Evolutionary conservation across 2,329 filamentous ascomycete genomes (phyloP), one percentile per base, ranked within the genome.

Genomic region (Colletotrichum sp.): DNA sequence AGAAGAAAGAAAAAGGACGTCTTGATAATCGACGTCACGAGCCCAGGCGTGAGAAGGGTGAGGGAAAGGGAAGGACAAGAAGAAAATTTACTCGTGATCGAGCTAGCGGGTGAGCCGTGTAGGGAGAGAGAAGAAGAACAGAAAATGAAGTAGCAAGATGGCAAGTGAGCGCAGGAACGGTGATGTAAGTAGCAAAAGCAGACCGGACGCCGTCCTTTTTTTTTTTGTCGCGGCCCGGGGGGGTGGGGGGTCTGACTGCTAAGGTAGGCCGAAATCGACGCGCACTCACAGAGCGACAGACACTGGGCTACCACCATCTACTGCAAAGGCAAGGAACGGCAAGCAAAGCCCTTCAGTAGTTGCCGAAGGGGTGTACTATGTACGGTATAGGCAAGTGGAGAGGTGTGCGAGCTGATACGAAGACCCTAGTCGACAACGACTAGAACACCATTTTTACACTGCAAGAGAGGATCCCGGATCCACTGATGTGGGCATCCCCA

Each of bases 371-470:
- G 62, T 32, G 26, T 21, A 28, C n/a, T 13, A 24, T 32, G 26
- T 21, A 28, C n/a, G 56, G 43, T 48, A 7, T 52, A 48, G 59
- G 72, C 28, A 58, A 55, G 71, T 48, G 73, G 52, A 63, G 69
- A 67, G 62, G 58, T 28, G 55, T 55, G 38, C 28, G 55, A 67
- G 68, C 55, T 30, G 73, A 55, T 56, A 63, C 62, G 56, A 26
- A 43, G 16, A 43, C 62, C 73, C 63, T 48, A 26, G 59, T 63
- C 34, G 9, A 72, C 7, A 26, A 62, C 59, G 32, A 67, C 73
- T 68, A 75, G 68, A 73, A 63, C 69, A 63, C 38, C 43, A 63
- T 30, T 63, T 58, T 36, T 63, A 36, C 72, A n/a, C 34, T 36
- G 24, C 30, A 56, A 32, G 18, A 59, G 66, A 64, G 48, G 58